Conservation (phyloP, 2,329 filamentous ascomycete species). For the Hymenoscyphus repandus region DNA sequence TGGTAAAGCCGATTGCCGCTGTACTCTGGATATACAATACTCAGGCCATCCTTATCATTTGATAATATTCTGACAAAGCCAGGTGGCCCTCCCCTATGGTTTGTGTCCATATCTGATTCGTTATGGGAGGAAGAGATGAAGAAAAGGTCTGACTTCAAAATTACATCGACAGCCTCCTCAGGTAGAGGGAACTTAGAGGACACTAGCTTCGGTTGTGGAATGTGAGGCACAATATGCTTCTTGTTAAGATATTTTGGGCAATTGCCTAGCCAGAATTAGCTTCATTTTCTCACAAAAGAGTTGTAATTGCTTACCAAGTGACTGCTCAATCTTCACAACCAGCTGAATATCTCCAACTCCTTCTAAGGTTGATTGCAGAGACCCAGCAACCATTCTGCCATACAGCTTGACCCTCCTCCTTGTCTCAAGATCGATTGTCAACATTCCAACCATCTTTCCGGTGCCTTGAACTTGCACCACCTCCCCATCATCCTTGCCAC, state of each 20-base stretch:
- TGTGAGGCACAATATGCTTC: slow-evolving; percentile 54
- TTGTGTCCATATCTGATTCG: slow-evolving; percentile 70
- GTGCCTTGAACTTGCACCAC: slow-evolving; percentile 32
- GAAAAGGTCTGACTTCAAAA: slow-evolving; percentile 65
- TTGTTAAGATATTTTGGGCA: slow-evolving; percentile 85
- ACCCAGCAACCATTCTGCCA: slow-evolving; percentile 63
- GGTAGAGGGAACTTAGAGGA: slow-evolving; percentile 37
- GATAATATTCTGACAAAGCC: slow-evolving; percentile 69
- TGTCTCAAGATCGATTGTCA: slow-evolving; percentile 59
- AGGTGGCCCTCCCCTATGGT: slow-evolving; percentile 68
- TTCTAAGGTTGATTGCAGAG: slow-evolving; percentile 37
- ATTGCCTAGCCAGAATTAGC: slow-evolving; percentile 47
- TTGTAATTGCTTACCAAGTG: slow-evolving; percentile 43
- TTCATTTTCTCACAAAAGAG: not conserved
- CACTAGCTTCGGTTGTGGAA: slow-evolving; percentile 47
- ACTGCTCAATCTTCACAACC: slow-evolving; percentile 64
- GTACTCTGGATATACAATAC: slow-evolving; percentile 71
- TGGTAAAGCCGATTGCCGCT: slow-evolving; percentile 83
- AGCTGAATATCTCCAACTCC: slow-evolving; percentile 41
- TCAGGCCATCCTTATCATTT: slow-evolving; percentile 41
- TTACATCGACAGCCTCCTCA: slow-evolving; percentile 38
- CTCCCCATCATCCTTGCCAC: slow-evolving; percentile 40
- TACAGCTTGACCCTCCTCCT: slow-evolving; percentile 70
- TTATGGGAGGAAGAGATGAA: slow-evolving; percentile 68
- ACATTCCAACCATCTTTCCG: slow-evolving; percentile 53